Evolutionary conservation across 805 yeast species (phyloP).

Genomic region (Candida endomychidarum): DNA sequence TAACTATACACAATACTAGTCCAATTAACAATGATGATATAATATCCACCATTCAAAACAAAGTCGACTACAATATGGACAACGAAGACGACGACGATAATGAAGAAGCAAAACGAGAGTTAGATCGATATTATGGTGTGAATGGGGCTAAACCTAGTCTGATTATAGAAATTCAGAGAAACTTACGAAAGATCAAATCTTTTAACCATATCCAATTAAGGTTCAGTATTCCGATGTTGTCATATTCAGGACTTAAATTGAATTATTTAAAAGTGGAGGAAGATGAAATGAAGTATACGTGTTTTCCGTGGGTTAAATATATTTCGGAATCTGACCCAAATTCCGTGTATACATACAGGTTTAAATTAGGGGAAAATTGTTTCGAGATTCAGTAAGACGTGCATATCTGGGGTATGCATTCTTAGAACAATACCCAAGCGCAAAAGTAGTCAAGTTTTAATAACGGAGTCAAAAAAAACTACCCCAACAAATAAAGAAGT

Average conservation of each 20-base stretch:
- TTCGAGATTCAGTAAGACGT: no score
- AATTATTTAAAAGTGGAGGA: conserved; percentile 69
- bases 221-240: conserved; percentile 45
- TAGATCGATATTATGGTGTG: conserved; percentile 36
- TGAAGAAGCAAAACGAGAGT: conserved; percentile 31
- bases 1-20: conserved; percentile 3
- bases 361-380: conserved; percentile 23
- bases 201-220: conserved; percentile 26
- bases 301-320: conserved; percentile 74
- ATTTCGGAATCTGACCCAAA: conserved; percentile 11
- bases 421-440: no score
- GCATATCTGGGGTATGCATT: no score
- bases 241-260: conserved; percentile 66
- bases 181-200: conserved; percentile 12
- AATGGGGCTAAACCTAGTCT: conserved; percentile 32
- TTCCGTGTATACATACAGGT: conserved; percentile 19
- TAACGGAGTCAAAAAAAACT: no score
- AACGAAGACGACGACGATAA: conserved; percentile 18
- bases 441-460: no score
- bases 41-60: conserved; percentile 5
- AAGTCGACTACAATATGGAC: background rate
- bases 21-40: conserved; percentile 9
- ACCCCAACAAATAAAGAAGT: no score
- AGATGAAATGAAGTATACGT: conserved; percentile 56
- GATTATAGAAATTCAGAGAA: conserved; percentile 19